A percentile compares a stretch with the other conserved stretches of the same genome.
Evolutionary conservation across 2,329 filamentous ascomycete genomes (phyloP).

Genomic region (Fusarium mangiferae): DNA sequence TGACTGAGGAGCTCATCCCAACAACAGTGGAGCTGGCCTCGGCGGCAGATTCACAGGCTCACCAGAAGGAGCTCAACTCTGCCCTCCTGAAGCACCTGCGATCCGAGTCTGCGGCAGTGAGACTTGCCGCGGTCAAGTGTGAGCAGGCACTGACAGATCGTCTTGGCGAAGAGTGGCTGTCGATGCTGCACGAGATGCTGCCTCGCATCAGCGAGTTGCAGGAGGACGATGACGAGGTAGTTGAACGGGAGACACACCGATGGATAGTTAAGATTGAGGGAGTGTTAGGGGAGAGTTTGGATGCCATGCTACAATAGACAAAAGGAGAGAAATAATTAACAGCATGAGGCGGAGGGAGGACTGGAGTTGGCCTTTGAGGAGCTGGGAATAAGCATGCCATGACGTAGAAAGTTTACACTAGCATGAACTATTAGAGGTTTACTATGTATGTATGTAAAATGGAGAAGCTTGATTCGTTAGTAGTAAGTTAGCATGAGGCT

Average conservation of each 20-base stretch:
- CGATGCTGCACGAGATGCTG: slow-evolving; percentile 92
- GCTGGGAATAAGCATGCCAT: slow-evolving; percentile 24
- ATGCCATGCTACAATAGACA: slow-evolving; percentile 87
- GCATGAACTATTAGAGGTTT: slow-evolving; percentile 1
- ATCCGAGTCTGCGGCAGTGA: slow-evolving; percentile 74
- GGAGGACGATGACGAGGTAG: slow-evolving; percentile 94
- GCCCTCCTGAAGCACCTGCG: slow-evolving; percentile 82
- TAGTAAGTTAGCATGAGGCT: background rate
- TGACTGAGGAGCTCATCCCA: slow-evolving; percentile 70
- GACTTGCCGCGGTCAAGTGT: slow-evolving; percentile 83
- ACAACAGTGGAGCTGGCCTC: slow-evolving; percentile 82
- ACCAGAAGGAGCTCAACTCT: slow-evolving; percentile 89
- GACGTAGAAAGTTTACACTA: slow-evolving; percentile 17
- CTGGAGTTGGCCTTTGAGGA: slow-evolving; percentile 23
- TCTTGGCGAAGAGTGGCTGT: slow-evolving; percentile 93
- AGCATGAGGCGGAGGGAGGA: slow-evolving; percentile 18
- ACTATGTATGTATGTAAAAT: slow-evolving; percentile 25
- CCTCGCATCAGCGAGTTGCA: slow-evolving; percentile 95
- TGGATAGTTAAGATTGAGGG: slow-evolving; percentile 94
- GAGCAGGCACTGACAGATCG: slow-evolving; percentile 82
- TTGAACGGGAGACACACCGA: slow-evolving; percentile 87
- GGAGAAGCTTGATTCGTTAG: slow-evolving; percentile 7
- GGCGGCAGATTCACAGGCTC: slow-evolving; percentile 84
- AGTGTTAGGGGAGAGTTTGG: slow-evolving; percentile 88
- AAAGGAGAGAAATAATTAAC: slow-evolving; percentile 2